Percentiles rank a stretch among this genome's conserved stretches.
Evolutionary conservation across 1,139 yeast genomes (phyloP).

Genomic region (Blastobotrys raffinosifermentans): DNA sequence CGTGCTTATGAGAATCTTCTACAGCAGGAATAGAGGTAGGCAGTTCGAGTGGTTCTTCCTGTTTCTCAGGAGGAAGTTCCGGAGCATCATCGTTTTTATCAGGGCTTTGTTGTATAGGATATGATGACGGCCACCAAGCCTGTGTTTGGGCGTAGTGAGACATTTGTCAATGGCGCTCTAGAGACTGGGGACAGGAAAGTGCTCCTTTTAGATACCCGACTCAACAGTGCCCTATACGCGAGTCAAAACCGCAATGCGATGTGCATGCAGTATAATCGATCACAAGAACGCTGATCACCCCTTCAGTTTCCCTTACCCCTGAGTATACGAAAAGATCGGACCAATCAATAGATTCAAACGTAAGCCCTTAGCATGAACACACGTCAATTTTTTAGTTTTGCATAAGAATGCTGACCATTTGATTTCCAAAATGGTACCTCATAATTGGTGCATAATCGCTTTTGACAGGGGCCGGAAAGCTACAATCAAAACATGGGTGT

Average conservation of each 20-base stretch:
- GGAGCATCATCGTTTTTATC: not conserved
- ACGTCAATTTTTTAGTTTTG: no score
- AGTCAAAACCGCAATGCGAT: no score
- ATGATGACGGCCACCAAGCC: constrained; percentile 8
- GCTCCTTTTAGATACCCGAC: no score
- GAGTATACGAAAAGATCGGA: no score
- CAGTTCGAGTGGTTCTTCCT: constrained; percentile 1
- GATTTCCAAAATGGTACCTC: not conserved
- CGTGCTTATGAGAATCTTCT: constrained; percentile 2
- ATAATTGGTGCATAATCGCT: not conserved
- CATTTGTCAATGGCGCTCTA: not conserved
- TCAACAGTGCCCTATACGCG: no score
- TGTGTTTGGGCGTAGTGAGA: not conserved
- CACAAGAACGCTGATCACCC: not conserved
- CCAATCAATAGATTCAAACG: constrained; percentile 1
- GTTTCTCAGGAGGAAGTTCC: constrained; percentile 2
- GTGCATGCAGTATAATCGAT: no score
- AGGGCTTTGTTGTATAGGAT: constrained; percentile 7
- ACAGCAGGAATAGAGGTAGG: constrained; percentile 6
- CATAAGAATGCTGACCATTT: not conserved
- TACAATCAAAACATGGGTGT: not conserved
- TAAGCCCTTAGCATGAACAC: no score
- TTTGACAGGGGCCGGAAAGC: not conserved
- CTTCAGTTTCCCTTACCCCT: no score
- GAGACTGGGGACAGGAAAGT: no score